Evolutionary conservation across 192 early-diverging fungal genomes (phyloP), one percentile per base, ranked within the genome.

Genomic region (Diversispora eburnea): DNA sequence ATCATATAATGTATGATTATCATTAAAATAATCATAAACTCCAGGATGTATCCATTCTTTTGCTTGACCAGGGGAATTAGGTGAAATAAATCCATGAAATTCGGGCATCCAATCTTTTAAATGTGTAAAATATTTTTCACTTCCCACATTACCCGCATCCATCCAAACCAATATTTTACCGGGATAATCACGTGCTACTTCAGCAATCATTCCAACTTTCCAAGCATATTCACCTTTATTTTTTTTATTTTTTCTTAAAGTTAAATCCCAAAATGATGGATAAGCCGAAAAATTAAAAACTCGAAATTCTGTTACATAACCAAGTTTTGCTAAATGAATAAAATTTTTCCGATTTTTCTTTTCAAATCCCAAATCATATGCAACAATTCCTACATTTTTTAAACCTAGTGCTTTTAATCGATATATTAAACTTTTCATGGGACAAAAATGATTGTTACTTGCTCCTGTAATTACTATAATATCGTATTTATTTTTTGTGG

Each of bases 191-290:
- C 3, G 46, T 4, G 46, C 6, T 42, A 80, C 76, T 68, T 85
- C 80, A 2, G 81, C 69, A 0, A 83, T 59, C 7, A 84, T 84
- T 0, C 80, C 85, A 1, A 79, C 76, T 56, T 86, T 86, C 85
- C 85, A 86, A 15, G 78, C 85, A 58, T 86, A 86, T 70, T 84
- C 81, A n/a, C 85, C 85, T 8, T 71, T 65, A n/a, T 78, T 76
- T 52, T 72, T 57, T 6, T 62, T n/a, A n/a, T n/a, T n/a, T n/a
- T n/a, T n/a, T n/a, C n/a, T n/a, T n/a, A n/a, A n/a, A n/a, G n/a
- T 69, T 3, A 86, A 67, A 0, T 75, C 70, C 85, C 83, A 86
- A 48, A 86, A 86, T 9, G 55, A 64, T 15, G 85, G 85, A 43
- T 83, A 82, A 0, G 59, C 45, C 5, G 71, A 65, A 61, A 81